Evolutionary conservation across 202 grass and related monocot genomes (phyloP).

Genomic region (Cymbopogon flexuosus): DNA sequence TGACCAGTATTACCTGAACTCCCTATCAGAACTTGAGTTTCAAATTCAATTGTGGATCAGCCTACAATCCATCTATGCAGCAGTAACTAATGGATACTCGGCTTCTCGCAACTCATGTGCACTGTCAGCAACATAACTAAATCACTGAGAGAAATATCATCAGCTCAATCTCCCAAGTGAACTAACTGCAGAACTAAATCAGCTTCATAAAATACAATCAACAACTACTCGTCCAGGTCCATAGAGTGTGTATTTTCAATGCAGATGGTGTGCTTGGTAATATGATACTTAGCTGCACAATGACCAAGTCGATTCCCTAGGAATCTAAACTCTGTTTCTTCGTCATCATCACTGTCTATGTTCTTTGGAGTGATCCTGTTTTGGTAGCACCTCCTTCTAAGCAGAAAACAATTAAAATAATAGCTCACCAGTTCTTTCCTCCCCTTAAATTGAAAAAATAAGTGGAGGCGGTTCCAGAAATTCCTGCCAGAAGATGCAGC

Average conservation of each 20-base stretch:
- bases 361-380: constrained; percentile 55
- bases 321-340: constrained; percentile 51
- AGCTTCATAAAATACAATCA: background rate
- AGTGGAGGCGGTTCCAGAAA: constrained; percentile 49
- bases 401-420: constrained; percentile 86
- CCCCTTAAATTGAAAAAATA: constrained; percentile 42
- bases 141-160: background rate
- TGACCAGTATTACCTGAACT: background rate
- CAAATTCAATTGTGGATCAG: background rate
- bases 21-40: background rate
- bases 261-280: constrained; percentile 34
- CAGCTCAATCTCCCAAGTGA: constrained; percentile 1
- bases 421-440: constrained; percentile 69
- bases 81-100: background rate
- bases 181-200: background rate
- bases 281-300: constrained; percentile 41
- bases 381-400: constrained; percentile 65
- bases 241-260: constrained; percentile 52
- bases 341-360: constrained; percentile 82
- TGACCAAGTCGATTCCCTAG: constrained; percentile 51
- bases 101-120: background rate
- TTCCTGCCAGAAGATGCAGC: constrained; percentile 37
- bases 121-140: background rate
- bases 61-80: background rate
- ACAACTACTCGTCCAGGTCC: constrained; percentile 52